Evolutionary conservation across 306 rosid genomes (phyloP).

Genomic region (Dryas octopetala): DNA sequence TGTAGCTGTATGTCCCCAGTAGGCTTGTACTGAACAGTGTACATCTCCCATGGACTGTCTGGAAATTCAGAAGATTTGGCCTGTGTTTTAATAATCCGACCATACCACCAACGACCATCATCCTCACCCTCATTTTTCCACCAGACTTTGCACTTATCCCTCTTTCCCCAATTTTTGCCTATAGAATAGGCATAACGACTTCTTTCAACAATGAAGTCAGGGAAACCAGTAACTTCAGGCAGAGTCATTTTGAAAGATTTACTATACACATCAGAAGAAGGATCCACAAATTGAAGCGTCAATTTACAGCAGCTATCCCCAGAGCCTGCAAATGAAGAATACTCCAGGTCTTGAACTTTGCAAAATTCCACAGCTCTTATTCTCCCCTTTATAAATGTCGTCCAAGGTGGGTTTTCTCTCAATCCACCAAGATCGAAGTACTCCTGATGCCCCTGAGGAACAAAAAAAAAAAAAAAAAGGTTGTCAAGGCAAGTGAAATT

Average conservation of each 20-base stretch:
- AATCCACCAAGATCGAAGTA: constrained; percentile 54
- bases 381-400: constrained; percentile 51
- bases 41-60: constrained; percentile 97
- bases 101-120: constrained; percentile 95
- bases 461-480: constrained; percentile 2
- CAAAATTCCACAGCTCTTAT: constrained; percentile 81
- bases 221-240: constrained; percentile 85
- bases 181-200: constrained; percentile 73
- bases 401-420: constrained; percentile 83
- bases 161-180: constrained; percentile 80
- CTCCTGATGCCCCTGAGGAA: constrained; percentile 87
- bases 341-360: constrained; percentile 63
- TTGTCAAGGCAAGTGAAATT: constrained; percentile 20
- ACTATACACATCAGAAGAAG: constrained; percentile 52
- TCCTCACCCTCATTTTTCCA: constrained; percentile 82
- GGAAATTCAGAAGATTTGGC: constrained; percentile 74
- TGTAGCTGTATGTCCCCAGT: constrained; percentile 66
- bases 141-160: constrained; percentile 98
- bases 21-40: constrained; percentile 63
- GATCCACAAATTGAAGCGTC: constrained; percentile 76
- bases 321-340: constrained; percentile 81
- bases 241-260: constrained; percentile 77
- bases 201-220: constrained; percentile 93
- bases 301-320: constrained; percentile 99
- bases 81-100: constrained; percentile 59